phyloP scores from a whole-genome alignment of 2,329 filamentous ascomycete genomes.

The Arachnopeziza araneosa region DNA sequence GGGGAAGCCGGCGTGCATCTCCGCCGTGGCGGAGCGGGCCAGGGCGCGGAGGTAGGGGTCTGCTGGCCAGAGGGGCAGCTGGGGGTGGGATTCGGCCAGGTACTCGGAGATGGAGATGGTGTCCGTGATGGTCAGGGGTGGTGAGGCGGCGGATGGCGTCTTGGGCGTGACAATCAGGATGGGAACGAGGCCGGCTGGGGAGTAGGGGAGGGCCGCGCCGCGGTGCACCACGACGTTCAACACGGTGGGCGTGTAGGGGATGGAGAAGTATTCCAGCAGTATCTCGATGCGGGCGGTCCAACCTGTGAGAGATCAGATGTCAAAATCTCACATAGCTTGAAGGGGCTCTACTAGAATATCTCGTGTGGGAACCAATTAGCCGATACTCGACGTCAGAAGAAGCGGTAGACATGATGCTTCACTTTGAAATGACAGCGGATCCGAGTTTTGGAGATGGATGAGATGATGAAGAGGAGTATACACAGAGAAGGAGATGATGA shows the following conservation, averaged over 20 bases:
- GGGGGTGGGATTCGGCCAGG: slow-evolving; percentile 38
- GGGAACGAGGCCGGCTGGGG: slow-evolving; percentile 39
- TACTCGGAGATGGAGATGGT: slow-evolving; percentile 45
- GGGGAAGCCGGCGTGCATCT: slow-evolving; percentile 15
- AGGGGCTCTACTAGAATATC: slow-evolving; percentile 10
- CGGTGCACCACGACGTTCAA: neutral
- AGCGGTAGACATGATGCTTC: neutral
- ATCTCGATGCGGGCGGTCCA: slow-evolving; percentile 13
- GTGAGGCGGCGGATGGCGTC: slow-evolving; percentile 17
- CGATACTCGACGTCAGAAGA: neutral
- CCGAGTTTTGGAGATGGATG: neutral
- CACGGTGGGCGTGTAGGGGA: slow-evolving; percentile 5
- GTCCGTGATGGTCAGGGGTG: slow-evolving; percentile 36
- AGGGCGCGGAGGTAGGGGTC: slow-evolving; percentile 21
- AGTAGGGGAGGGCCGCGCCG: slow-evolving; percentile 18
- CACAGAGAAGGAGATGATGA: neutral
- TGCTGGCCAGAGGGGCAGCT: slow-evolving; percentile 36
- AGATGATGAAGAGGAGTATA: neutral
- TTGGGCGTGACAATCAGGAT: slow-evolving; percentile 28
- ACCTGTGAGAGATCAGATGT: slow-evolving; percentile 3
- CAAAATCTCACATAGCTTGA: neutral
- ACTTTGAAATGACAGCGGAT: neutral
- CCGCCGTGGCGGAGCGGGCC: slow-evolving; percentile 10
- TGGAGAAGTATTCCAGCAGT: slow-evolving; percentile 11
- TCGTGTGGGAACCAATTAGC: slow-evolving; percentile 8